Percentiles rank a stretch among this genome's conserved stretches.
Conservation (phyloP, 176 grass and related monocot species). For the Ampelocalamus luodianensis region DNA sequence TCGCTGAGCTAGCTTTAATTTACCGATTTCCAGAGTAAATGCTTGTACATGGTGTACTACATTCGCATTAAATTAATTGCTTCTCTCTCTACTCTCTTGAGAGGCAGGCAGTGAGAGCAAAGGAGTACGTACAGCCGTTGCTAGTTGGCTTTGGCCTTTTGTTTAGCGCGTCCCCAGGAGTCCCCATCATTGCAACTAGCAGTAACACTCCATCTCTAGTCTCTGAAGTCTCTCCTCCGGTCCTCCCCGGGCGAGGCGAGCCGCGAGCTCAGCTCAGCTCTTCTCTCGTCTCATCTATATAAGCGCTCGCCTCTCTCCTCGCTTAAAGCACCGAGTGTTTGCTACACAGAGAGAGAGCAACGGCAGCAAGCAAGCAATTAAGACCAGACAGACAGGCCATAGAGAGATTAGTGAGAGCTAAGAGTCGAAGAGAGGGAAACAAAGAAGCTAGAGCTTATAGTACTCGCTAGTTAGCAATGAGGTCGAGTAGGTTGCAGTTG, state of each 20-base stretch:
- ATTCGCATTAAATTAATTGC: not conserved
- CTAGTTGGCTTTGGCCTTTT: conserved; percentile 5
- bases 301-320: conserved; percentile 47
- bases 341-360: conserved; percentile 4
- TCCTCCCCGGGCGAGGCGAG: not conserved
- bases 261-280: not conserved
- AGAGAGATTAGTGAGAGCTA: not conserved
- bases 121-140: not conserved
- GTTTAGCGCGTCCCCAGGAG: not conserved
- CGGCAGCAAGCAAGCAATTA: conserved; percentile 20
- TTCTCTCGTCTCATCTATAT: conserved; percentile 44
- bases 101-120: not conserved
- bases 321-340: conserved; percentile 50
- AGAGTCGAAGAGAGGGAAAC: not conserved
- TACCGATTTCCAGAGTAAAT: not conserved
- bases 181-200: conserved; percentile 43
- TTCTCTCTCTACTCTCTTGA: not conserved
- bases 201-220: not conserved
- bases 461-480: conserved; percentile 9
- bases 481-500: not conserved
- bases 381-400: conserved; percentile 1
- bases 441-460: not conserved
- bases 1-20: not conserved
- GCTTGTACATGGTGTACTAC: not conserved
- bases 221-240: not conserved